Percentiles rank a stretch among this genome's conserved stretches.
Evolutionary conservation across 257 asterid species (phyloP).

Genomic region (Solanum dulcamara): DNA sequence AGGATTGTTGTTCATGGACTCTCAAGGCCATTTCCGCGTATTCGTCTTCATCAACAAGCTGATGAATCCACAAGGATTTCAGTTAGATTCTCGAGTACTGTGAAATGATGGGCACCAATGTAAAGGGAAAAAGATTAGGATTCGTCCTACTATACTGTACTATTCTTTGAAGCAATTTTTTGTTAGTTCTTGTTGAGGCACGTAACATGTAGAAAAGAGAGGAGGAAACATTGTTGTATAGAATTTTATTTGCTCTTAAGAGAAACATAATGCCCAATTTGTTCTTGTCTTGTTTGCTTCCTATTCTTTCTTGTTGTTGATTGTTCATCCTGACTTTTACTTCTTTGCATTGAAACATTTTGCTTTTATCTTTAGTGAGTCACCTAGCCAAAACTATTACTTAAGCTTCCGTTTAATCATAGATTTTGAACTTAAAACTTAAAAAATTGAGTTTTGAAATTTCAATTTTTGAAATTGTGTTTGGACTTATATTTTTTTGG

Average conservation of each 20-base stretch:
- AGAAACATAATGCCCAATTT: background rate
- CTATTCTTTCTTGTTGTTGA: background rate
- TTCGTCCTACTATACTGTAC: background rate
- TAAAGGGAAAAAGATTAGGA: background rate
- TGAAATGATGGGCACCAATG: background rate
- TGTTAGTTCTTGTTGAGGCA: background rate
- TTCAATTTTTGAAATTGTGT: no score
- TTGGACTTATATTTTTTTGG: no score
- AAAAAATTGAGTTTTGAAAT: no score
- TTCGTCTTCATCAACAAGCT: conserved; percentile 2
- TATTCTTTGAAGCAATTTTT: background rate
- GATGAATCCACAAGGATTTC: background rate
- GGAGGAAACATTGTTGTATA: background rate
- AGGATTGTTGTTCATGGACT: conserved; percentile 68
- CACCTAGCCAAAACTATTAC: background rate
- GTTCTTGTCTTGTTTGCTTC: background rate
- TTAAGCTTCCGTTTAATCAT: no score
- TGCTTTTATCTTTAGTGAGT: background rate
- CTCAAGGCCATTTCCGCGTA: conserved; percentile 36
- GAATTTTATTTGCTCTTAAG: background rate
- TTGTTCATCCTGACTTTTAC: background rate
- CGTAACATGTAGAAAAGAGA: background rate
- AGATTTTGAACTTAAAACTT: no score
- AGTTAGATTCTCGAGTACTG: background rate
- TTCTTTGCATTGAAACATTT: background rate